Percentiles rank a stretch among this genome's conserved stretches.
Evolutionary conservation across 2,329 filamentous ascomycete genomes (phyloP).

Genomic region (Neocatenulostroma microsporum): DNA sequence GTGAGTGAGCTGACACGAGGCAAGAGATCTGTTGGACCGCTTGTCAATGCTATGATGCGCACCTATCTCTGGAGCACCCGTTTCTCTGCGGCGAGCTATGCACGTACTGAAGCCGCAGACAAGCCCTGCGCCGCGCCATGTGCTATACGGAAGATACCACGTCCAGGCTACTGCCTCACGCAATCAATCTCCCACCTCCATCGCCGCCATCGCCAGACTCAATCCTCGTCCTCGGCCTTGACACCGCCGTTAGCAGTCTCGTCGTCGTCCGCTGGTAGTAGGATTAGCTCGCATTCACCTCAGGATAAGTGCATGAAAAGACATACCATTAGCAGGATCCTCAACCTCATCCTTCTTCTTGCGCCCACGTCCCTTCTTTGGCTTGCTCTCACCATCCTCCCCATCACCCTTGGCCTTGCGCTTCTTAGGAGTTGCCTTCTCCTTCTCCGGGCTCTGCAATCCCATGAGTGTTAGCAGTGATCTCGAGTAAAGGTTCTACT

Average conservation of each 20-base stretch:
- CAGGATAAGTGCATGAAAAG: background rate
- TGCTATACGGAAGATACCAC: no score
- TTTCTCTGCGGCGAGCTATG: no score
- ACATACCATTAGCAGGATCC: slow-evolving; percentile 4
- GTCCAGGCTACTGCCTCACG: no score
- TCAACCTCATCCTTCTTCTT: slow-evolving; percentile 4
- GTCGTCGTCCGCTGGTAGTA: background rate
- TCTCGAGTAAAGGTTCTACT: no score
- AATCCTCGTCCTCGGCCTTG: background rate
- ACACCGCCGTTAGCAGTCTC: background rate
- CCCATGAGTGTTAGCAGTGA: no score
- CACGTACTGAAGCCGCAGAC: no score
- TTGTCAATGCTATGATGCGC: no score
- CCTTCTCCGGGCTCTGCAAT: background rate
- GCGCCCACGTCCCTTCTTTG: slow-evolving; percentile 7
- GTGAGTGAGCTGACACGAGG: no score
- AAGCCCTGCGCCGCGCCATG: no score
- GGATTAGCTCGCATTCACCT: slow-evolving; percentile 1
- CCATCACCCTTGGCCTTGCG: slow-evolving; percentile 12
- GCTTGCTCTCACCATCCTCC: slow-evolving; percentile 8
- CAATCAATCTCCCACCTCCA: no score
- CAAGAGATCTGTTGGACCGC: no score
- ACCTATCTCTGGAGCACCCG: no score
- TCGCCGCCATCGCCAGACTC: background rate
- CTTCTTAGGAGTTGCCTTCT: slow-evolving; percentile 10